Conservation (phyloP, 2,329 filamentous ascomycete genomes). For the Pseudogymnoascus sp. region DNA sequence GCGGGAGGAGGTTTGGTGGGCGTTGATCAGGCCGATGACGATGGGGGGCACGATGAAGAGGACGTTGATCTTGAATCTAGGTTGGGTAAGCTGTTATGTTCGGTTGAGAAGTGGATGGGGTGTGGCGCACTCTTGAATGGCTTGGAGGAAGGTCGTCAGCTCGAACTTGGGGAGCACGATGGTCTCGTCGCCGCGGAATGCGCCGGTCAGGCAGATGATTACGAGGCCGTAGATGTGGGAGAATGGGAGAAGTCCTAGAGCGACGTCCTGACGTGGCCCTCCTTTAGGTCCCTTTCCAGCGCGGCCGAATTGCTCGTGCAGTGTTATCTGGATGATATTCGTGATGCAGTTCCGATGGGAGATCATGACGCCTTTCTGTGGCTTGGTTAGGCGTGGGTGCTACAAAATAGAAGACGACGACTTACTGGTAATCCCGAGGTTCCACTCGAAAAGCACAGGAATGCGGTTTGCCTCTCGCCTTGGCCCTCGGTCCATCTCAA, state of each 20-base stretch:
- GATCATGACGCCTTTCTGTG: conserved; percentile 74
- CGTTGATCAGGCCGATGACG: conserved; percentile 66
- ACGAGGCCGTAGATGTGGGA: conserved; percentile 73
- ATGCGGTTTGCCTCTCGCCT: conserved; percentile 58
- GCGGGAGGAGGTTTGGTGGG: conserved; percentile 48
- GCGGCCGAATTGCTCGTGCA: conserved; percentile 29
- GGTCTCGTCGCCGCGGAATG: conserved; percentile 65
- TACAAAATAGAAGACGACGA: neutral
- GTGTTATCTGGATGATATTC: conserved; percentile 57
- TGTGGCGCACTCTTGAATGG: conserved; percentile 47
- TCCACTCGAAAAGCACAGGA: conserved; percentile 71
- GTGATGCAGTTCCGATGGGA: conserved; percentile 72
- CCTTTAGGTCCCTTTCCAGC: neutral
- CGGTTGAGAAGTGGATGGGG: neutral
- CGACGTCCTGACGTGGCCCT: conserved; percentile 28
- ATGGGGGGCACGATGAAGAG: conserved; percentile 66
- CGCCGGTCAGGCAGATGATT: conserved; percentile 54
- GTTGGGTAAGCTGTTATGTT: neutral
- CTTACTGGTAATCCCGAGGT: conserved; percentile 70
- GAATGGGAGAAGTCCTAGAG: conserved; percentile 63
- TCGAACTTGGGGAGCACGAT: conserved; percentile 72
- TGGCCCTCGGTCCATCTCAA: conserved; percentile 53
- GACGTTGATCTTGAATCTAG: conserved; percentile 49
- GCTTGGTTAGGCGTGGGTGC: neutral
- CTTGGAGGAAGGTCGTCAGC: conserved; percentile 51